A percentile compares a stretch with the other conserved stretches of the same genome.
phyloP scores from a whole-genome alignment of 768 basidiomycete species.

The Collybia nuda region DNA sequence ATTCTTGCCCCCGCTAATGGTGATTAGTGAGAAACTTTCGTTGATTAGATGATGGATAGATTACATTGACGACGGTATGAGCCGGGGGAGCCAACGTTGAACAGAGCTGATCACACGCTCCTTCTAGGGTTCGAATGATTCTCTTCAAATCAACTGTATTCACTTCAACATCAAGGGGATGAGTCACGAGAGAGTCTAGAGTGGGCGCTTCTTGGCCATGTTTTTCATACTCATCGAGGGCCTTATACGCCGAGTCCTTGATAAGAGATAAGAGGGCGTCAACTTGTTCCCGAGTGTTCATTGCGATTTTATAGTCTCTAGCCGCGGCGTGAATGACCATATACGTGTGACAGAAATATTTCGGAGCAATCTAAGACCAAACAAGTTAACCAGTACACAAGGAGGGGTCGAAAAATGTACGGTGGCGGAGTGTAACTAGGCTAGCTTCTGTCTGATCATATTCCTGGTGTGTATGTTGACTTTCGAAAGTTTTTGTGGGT shows the following conservation, averaged over 20 bases:
- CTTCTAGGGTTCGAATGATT: conserved; percentile 3
- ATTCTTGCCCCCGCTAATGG: conserved; percentile 6
- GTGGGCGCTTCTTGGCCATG: neutral
- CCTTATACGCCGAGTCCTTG: neutral
- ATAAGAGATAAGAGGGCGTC: neutral
- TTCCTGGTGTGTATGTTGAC: too few relatives aligned
- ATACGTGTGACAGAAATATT: too few relatives aligned
- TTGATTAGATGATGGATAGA: neutral
- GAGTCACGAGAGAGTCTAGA: neutral
- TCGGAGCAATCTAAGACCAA: too few relatives aligned
- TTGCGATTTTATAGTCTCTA: too few relatives aligned
- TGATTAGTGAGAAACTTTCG: too few relatives aligned
- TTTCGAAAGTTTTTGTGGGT: too few relatives aligned
- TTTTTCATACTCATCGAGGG: conserved; percentile 3
- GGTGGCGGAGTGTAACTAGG: too few relatives aligned
- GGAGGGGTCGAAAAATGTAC: too few relatives aligned
- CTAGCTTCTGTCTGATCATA: too few relatives aligned
- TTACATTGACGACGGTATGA: conserved; percentile 7
- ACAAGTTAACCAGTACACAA: too few relatives aligned
- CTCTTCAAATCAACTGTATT: conserved; percentile 3
- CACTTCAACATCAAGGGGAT: neutral
- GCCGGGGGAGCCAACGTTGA: conserved; percentile 4
- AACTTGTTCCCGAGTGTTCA: conserved; percentile 3
- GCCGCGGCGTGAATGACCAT: too few relatives aligned
- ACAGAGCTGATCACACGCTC: conserved; percentile 7